phyloP scores from a whole-genome alignment of 768 basidiomycete genomes.

The Tylopilus rubrobrunneus region DNA sequence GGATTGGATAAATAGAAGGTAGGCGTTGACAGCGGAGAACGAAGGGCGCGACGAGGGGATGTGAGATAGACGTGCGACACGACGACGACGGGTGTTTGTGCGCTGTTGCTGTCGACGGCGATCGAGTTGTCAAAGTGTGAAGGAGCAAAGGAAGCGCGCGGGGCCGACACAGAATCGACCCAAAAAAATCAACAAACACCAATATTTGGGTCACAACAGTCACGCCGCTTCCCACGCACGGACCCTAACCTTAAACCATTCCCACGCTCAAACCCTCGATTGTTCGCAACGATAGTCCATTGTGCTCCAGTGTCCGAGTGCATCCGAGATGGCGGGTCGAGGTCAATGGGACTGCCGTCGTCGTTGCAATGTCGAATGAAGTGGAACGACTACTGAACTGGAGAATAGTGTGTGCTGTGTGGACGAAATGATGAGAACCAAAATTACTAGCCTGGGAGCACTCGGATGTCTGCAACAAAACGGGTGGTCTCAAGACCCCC shows the following conservation, averaged over 20 bases:
- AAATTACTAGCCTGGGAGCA: background rate
- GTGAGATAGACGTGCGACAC: conserved; percentile 31
- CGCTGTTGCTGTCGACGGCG: conserved; percentile 47
- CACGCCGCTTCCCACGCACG: conserved; percentile 39
- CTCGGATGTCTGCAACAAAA: background rate
- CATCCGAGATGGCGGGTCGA: background rate
- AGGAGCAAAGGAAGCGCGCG: conserved; percentile 43
- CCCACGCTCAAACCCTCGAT: conserved; percentile 29
- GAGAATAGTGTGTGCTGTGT: background rate
- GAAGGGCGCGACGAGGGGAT: conserved; percentile 17
- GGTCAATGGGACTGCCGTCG: background rate
- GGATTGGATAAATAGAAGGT: conserved; percentile 34
- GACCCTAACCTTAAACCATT: conserved; percentile 39
- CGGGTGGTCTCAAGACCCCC: conserved; percentile 29
- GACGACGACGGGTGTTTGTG: conserved; percentile 38
- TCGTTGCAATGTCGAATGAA: background rate
- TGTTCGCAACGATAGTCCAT: conserved; percentile 11
- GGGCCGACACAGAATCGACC: conserved; percentile 40
- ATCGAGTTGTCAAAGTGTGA: conserved; percentile 44
- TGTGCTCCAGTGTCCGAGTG: background rate
- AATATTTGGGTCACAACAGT: conserved; percentile 37
- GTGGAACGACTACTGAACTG: background rate
- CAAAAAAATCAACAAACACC: conserved; percentile 39
- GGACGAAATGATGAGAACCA: background rate
- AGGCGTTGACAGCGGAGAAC: conserved; percentile 23